Evolutionary conservation across 768 basidiomycete genomes (phyloP).

Genomic region (Boletus pseudopeckii): DNA sequence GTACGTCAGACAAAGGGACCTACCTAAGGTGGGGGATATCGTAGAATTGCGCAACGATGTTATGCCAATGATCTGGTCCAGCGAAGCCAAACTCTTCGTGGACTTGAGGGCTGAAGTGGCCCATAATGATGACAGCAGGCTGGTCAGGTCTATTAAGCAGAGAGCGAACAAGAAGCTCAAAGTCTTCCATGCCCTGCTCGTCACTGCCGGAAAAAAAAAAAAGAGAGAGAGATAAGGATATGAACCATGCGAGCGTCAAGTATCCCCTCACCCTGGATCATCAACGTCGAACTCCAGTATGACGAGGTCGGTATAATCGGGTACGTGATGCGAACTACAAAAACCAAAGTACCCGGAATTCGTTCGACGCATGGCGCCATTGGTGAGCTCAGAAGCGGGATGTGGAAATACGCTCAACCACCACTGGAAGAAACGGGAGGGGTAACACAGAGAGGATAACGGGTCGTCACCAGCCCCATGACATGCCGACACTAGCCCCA

Average conservation of each 20-base stretch:
- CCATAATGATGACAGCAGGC: constrained; percentile 91
- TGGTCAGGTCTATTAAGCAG: constrained; percentile 86
- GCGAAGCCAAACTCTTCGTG: constrained; percentile 78
- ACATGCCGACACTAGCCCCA: constrained; percentile 78
- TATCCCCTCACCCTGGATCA: constrained; percentile 68
- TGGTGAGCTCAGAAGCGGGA: constrained; percentile 95
- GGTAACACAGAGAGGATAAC: constrained; percentile 80
- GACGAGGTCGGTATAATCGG: constrained; percentile 90
- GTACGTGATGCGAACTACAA: constrained; percentile 90
- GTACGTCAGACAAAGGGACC: constrained; percentile 2
- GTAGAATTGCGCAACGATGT: constrained; percentile 91
- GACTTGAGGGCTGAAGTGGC: constrained; percentile 88
- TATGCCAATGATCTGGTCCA: constrained; percentile 89
- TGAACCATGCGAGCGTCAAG: neutral
- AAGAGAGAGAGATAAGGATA: neutral
- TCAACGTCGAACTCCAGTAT: constrained; percentile 94
- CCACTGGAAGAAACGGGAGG: constrained; percentile 94
- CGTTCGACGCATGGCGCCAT: constrained; percentile 91
- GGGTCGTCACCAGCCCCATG: constrained; percentile 93
- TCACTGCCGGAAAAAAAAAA: constrained; percentile 44
- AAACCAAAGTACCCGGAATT: constrained; percentile 94
- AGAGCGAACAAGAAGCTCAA: constrained; percentile 90
- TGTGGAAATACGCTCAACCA: constrained; percentile 98
- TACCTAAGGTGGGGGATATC: constrained; percentile 89
- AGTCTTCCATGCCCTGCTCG: constrained; percentile 69